phyloP scores from a whole-genome alignment of 441 rosid genomes.

The Syzygium malaccense region DNA sequence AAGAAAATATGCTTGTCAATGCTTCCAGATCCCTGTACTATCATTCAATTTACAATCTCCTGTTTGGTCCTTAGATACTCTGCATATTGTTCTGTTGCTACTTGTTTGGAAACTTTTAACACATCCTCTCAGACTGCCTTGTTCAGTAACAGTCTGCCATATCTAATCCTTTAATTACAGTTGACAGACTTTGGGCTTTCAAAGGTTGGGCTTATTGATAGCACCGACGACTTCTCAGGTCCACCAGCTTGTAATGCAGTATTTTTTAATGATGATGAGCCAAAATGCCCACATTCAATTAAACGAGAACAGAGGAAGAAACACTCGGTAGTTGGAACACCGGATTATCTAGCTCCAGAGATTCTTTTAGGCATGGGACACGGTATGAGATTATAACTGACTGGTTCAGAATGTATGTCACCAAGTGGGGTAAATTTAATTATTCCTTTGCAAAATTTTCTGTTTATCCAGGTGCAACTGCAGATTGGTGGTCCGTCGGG shows the following conservation, averaged over 20 bases:
- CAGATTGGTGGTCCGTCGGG: slow-evolving; percentile 99
- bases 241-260: slow-evolving; percentile 50
- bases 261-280: slow-evolving; percentile 49
- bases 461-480: slow-evolving; percentile 61
- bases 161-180: slow-evolving; percentile 48
- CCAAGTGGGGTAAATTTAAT: background rate
- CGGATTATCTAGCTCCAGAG: slow-evolving; percentile 98
- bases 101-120: background rate
- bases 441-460: background rate
- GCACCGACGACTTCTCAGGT: slow-evolving; percentile 95
- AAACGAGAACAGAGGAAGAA: slow-evolving; percentile 61
- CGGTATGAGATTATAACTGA: slow-evolving; percentile 36
- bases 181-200: slow-evolving; percentile 99
- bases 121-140: background rate
- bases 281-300: slow-evolving; percentile 27
- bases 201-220: slow-evolving; percentile 93
- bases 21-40: background rate
- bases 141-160: background rate
- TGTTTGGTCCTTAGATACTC: background rate
- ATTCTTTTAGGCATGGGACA: slow-evolving; percentile 99
- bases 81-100: background rate
- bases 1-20: background rate
- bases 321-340: slow-evolving; percentile 86
- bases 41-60: background rate
- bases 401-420: background rate